These are phyloP conservation scores for Trichoderma breve DNA, from an alignment of 2,329 filamentous ascomycete species.

Conservation along the genomic window DNA sequence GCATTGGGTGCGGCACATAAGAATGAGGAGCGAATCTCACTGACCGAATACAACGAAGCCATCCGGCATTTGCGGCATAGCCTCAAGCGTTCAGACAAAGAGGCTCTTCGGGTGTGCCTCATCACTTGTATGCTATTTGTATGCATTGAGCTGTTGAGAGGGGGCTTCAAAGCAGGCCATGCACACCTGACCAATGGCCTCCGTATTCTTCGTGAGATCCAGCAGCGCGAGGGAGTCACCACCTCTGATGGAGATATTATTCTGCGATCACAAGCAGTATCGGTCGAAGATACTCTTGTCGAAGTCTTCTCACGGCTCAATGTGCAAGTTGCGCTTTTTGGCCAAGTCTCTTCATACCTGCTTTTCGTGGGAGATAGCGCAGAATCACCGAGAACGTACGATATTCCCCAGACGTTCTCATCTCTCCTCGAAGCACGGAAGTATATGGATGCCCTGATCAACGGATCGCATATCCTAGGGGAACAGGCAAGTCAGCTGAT, in stretches of 20 bases:
- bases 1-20: constrained; percentile 40
- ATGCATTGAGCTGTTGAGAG: constrained; percentile 40
- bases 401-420: constrained; percentile 9
- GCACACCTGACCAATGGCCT: constrained; percentile 35
- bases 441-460: constrained; percentile 14
- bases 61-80: constrained; percentile 36
- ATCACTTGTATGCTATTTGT: constrained; percentile 43
- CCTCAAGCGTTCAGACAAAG: constrained; percentile 25
- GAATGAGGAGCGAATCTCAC: constrained; percentile 24
- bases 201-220: constrained; percentile 28
- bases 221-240: constrained; percentile 5
- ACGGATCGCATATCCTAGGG: not conserved
- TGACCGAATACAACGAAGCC: constrained; percentile 41
- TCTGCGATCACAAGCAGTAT: constrained; percentile 11
- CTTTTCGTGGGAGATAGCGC: constrained; percentile 9
- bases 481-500: not conserved
- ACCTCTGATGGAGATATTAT: constrained; percentile 9
- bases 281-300: constrained; percentile 23
- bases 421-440: constrained; percentile 3
- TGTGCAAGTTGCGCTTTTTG: constrained; percentile 31
- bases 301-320: constrained; percentile 30
- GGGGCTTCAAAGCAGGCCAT: constrained; percentile 28
- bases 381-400: constrained; percentile 20
- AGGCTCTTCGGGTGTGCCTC: constrained; percentile 36
- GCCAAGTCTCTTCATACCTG: constrained; percentile 26